Base-by-base conservation (phyloP, 306 rosid genomes). In the Cucurbita maxima region DNA sequence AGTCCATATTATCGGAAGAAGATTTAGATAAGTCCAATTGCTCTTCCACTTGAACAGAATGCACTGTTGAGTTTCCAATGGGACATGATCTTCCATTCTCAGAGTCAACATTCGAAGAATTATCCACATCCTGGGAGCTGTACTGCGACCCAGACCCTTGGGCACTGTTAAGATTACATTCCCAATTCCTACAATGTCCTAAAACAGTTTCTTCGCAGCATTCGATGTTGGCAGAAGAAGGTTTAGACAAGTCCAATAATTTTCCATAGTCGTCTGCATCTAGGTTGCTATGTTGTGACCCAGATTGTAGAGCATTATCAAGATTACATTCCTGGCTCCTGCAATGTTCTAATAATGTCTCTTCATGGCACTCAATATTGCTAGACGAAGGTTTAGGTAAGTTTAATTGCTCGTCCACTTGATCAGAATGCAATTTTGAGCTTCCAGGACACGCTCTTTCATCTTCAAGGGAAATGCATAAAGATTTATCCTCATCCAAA, bases 301-400 rank as follows among this genome's bases (percentile, higher is more conserved):
- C 71, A 18, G 75, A 75, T 8, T 70, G 79, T 70, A 78, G 89
- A 14, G 71, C 79, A 22, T 79, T 82, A 76, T 82, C 91, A 81
- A 87, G 82, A 75, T 82, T 74, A 72, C 77, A 89, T 71, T 89
- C 84, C 74, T 82, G 87, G 76, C 88, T 88, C 74, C 79, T 79
- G 78, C 83, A 76, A 74, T 64, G n/a, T 41, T 12, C 71, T 43
- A 25, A 25, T 30, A 4, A 8, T 1, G 16, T 8, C 41, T 69
- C 58, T 48, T 69, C 58, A 48, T 14, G 1, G 13, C 79, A 73
- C 80, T 75, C 76, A 11, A 50, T 66, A 75, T 52, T 71, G 78
- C 82, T 84, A 78, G 51, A 77, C 79, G 81, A 86, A 85, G 85
- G 74, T 34, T 51, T 70, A 50, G 59, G 20, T 57, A 70, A 50